Evolutionary conservation across 768 basidiomycete genomes (phyloP).

Genomic region (Boletus edulis): DNA sequence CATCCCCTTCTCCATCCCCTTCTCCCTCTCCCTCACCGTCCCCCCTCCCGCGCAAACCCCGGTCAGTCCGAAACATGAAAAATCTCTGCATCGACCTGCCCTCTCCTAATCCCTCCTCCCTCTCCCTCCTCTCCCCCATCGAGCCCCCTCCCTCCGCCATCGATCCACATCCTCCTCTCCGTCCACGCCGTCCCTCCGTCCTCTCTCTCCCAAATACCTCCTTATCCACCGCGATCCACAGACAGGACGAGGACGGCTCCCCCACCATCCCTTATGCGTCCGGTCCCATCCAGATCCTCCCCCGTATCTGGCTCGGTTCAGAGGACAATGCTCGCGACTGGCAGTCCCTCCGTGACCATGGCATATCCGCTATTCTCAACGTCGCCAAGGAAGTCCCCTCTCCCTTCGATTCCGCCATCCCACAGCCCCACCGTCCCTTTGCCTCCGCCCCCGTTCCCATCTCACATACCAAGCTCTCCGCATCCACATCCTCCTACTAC

Average conservation of each 20-base stretch:
- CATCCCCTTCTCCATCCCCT: conserved; percentile 11
- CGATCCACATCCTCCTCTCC: conserved; percentile 24
- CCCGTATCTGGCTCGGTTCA: conserved; percentile 85
- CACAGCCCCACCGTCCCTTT: conserved; percentile 55
- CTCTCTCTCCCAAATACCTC: conserved; percentile 62
- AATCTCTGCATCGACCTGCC: conserved; percentile 68
- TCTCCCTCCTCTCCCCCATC: conserved; percentile 28
- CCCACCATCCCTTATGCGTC: conserved; percentile 69
- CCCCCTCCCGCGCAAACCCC: background rate
- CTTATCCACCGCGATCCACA: conserved; percentile 51
- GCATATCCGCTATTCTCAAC: conserved; percentile 82
- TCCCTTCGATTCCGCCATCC: conserved; percentile 53
- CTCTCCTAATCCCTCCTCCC: background rate
- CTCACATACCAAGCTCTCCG: conserved; percentile 30
- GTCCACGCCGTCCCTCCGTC: conserved; percentile 64
- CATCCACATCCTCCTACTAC: conserved; percentile 56
- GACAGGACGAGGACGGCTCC: conserved; percentile 62
- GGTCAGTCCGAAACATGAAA: conserved; percentile 63
- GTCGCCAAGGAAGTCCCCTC: conserved; percentile 88
- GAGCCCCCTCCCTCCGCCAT: conserved; percentile 27
- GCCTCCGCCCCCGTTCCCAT: conserved; percentile 69
- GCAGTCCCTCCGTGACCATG: conserved; percentile 62
- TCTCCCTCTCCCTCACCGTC: background rate
- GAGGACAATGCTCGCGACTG: conserved; percentile 91
- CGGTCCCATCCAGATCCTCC: conserved; percentile 83